Base-by-base conservation (phyloP, 371 early-diverging fungal species). In the Nematocida homosporus region DNA sequence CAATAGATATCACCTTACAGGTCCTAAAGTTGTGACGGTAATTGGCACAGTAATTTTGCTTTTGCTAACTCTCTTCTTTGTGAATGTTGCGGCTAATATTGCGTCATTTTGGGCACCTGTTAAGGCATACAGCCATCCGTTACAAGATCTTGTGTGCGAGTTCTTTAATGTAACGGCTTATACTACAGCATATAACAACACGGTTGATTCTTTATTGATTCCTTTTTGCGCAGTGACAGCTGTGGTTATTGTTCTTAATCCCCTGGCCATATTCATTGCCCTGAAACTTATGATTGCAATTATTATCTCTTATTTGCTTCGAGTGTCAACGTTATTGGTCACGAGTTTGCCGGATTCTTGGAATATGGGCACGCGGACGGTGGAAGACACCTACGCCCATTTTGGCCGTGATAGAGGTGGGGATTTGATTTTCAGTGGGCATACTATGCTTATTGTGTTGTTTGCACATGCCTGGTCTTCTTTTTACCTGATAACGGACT, bases 381-480 rank as follows among this genome's bases (percentile, higher is more conserved):
- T 61, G 16, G 20, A 30, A 13, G 23, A 72, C 63, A 57, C 48
- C 5, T 72, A 59, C 35, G n/a, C 51, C 0, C 20, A 47, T 3
- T 5, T 72, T 8, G 77, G 47, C 6, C 27, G 75, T 29, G 44
- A 72, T 30, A 59, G 75, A 53, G 75, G 75, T 37, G 75, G 75
- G 16, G 75, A 72, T 32, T 48, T 72, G 10, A 72, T 72, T 23
- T 72, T 20, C 63, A 72, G 75, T 37, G 75, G 75, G 20, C 75
- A 72, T 32, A 72, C 75, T 61, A 30, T 72, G 32, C 75, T 72
- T 44, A 32, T 59, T 6, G 40, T 41, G 16, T 20, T 42, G 0
- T 72, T 72, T 72, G 75, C 75, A 1, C 75, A 72, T 32, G 41
- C 48, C 57, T 72, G 75, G 75, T 42, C 47, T 16, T 72, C 75